Conservation (phyloP, 176 grass and related monocot genomes). For the Secale cereale region DNA sequence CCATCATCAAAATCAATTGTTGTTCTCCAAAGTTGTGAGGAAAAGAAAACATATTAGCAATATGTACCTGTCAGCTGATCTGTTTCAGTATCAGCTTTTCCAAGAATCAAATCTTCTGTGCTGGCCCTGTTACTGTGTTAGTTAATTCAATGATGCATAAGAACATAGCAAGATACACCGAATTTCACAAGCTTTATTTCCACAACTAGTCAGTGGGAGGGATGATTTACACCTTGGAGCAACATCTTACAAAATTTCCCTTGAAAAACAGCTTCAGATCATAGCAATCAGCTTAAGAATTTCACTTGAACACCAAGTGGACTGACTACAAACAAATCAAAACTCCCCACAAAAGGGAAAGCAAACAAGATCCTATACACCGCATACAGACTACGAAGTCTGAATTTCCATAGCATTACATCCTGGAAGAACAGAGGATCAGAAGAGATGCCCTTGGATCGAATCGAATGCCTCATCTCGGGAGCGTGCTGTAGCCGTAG, state of each 20-base stretch:
- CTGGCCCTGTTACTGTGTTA: background rate
- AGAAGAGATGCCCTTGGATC: background rate
- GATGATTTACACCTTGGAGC: background rate
- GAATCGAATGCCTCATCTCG: background rate
- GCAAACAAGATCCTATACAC: slow-evolving; percentile 7
- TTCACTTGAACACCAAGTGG: background rate
- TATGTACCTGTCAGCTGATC: background rate
- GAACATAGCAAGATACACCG: background rate
- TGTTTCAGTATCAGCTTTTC: too few relatives aligned
- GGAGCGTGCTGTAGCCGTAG: slow-evolving; percentile 39
- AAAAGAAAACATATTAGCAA: background rate
- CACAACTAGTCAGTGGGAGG: background rate
- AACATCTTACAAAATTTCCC: background rate
- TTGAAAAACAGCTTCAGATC: slow-evolving; percentile 5
- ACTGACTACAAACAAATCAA: background rate
- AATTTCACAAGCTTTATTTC: background rate
- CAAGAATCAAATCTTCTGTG: too few relatives aligned
- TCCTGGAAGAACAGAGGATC: slow-evolving; percentile 16
- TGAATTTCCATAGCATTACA: background rate
- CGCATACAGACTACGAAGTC: background rate
- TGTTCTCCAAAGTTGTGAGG: background rate
- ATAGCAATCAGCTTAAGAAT: background rate
- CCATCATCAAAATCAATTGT: background rate
- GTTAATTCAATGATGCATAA: background rate
- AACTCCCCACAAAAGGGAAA: background rate